phyloP scores from a whole-genome alignment of 176 grass and related monocot genomes.

The Rhynchospora tenuis region DNA sequence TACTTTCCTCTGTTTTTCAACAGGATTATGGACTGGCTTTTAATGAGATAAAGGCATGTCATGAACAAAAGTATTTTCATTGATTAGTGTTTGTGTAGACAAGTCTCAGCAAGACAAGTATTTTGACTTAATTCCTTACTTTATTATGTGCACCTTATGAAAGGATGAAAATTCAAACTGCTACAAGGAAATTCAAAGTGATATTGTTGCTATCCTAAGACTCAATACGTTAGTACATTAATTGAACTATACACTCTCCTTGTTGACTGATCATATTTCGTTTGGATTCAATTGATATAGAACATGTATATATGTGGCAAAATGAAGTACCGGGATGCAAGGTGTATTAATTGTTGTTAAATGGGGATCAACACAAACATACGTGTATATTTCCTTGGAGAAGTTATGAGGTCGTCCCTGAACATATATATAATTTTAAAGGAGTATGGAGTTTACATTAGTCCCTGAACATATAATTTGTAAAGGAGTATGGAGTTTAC shows the following conservation, averaged over 20 bases:
- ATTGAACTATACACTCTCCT: neutral
- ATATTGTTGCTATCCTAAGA: neutral
- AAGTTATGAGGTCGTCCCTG: too few relatives aligned
- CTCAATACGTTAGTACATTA: too few relatives aligned
- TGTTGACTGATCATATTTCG: neutral
- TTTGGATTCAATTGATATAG: neutral
- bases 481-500: too few relatives aligned
- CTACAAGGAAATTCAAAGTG: neutral
- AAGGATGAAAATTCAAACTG: neutral
- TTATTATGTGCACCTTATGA: neutral
- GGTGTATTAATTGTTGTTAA: too few relatives aligned
- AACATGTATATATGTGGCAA: neutral
- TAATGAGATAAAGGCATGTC: neutral
- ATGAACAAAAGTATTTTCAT: neutral
- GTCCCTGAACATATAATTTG: too few relatives aligned
- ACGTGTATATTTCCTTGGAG: too few relatives aligned
- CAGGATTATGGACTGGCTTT: neutral
- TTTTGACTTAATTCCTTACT: neutral
- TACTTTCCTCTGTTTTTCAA: conserved; percentile 5
- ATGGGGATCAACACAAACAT: too few relatives aligned
- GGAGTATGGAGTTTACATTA: too few relatives aligned
- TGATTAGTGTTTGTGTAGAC: neutral
- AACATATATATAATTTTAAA: too few relatives aligned
- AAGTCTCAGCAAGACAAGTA: neutral
- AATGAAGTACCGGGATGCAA: too few relatives aligned